phyloP scores from a whole-genome alignment of 108 stramenopile genomes.

The Pseudonitzschia pungens region DNA sequence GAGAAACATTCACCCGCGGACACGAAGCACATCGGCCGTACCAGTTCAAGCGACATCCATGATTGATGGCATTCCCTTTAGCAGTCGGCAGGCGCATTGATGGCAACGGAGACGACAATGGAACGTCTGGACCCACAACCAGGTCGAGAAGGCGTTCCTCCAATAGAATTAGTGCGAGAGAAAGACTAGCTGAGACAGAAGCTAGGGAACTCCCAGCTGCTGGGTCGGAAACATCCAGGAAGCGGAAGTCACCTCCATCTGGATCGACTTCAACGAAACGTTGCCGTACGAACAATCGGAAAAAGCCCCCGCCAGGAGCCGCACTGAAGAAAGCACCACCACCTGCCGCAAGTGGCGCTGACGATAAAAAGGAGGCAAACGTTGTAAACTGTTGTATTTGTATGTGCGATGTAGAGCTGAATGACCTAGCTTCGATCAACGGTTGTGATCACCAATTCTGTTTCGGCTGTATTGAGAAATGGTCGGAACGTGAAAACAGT shows the following conservation, averaged over 20 bases:
- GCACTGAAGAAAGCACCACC: conserved; percentile 25
- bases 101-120: background rate
- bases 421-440: conserved; percentile 61
- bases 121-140: conserved; percentile 2
- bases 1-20: background rate
- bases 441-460: conserved; percentile 84
- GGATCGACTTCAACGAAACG: background rate
- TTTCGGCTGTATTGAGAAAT: conserved; percentile 83
- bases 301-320: conserved; percentile 23
- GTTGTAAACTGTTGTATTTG: conserved; percentile 74
- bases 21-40: background rate
- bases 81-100: background rate
- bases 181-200: background rate
- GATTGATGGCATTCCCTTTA: too few species aligned
- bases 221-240: background rate
- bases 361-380: conserved; percentile 14
- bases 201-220: background rate
- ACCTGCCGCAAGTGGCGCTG: background rate
- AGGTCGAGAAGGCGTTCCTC: background rate
- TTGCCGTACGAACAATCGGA: background rate
- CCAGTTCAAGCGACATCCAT: background rate
- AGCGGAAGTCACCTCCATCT: background rate
- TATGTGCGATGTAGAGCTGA: conserved; percentile 55
- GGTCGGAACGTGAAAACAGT: conserved; percentile 85
- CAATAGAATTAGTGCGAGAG: background rate